These are phyloP conservation scores for Penicillium canescens DNA, from an alignment of 495 filamentous ascomycete species.

Conservation along the genomic window DNA sequence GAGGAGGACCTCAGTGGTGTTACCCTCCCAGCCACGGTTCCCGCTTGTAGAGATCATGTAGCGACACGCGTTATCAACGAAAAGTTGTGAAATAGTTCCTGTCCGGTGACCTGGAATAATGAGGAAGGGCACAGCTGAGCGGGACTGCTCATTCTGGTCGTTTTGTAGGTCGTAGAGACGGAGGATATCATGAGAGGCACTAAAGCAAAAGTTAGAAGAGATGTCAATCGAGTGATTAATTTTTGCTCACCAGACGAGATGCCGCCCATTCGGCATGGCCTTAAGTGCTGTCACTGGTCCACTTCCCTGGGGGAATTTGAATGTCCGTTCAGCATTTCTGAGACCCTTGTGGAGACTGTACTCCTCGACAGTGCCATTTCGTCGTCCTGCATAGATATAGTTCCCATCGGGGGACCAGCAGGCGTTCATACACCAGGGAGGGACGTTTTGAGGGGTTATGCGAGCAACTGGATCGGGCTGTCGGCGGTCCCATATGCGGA, in stretches of 20 bases:
- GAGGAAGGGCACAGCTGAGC: slow-evolving; percentile 85
- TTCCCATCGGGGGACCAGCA: slow-evolving; percentile 97
- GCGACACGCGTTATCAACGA: slow-evolving; percentile 82
- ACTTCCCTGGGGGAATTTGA: slow-evolving; percentile 88
- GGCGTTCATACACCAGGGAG: slow-evolving; percentile 98
- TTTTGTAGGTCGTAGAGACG: slow-evolving; percentile 86
- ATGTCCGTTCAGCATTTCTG: slow-evolving; percentile 69
- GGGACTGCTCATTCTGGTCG: slow-evolving; percentile 57
- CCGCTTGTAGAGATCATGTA: slow-evolving; percentile 91
- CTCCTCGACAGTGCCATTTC: slow-evolving; percentile 95
- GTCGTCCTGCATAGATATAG: slow-evolving; percentile 86
- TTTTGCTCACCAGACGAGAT: slow-evolving; percentile 76
- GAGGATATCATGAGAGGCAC: slow-evolving; percentile 91
- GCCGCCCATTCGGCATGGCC: slow-evolving; percentile 90
- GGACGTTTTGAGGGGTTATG: slow-evolving; percentile 70
- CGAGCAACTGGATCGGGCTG: slow-evolving; percentile 73
- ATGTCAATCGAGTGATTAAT: not conserved
- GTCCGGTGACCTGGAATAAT: slow-evolving; percentile 94
- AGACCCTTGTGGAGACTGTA: slow-evolving; percentile 85
- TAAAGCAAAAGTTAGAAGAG: slow-evolving; percentile 27
- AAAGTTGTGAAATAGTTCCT: slow-evolving; percentile 81
- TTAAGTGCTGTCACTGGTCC: slow-evolving; percentile 83
- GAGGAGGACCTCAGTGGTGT: slow-evolving; percentile 82
- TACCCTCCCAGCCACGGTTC: slow-evolving; percentile 95
- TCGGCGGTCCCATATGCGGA: slow-evolving; percentile 90